A percentile compares a stretch with the other conserved stretches of the same genome.
Evolutionary conservation across 2,329 filamentous ascomycete genomes (phyloP).

Genomic region (Moelleriella libera): DNA sequence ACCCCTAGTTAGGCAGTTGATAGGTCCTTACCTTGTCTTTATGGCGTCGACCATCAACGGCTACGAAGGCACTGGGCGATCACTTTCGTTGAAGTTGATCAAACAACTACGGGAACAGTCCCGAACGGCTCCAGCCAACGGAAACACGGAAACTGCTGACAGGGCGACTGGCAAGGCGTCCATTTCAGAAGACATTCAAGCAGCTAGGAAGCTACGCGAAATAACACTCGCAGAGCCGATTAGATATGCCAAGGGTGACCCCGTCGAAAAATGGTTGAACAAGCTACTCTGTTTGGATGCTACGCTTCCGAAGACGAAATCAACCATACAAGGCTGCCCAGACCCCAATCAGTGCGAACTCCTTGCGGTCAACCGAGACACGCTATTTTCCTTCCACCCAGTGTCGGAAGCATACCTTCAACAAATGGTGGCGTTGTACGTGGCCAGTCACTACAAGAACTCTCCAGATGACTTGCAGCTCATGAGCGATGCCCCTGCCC

Average conservation of each 20-base stretch:
- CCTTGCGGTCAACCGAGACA: constrained; percentile 89
- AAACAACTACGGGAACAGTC: constrained; percentile 94
- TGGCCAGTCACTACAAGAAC: constrained; percentile 97
- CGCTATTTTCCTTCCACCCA: constrained; percentile 93
- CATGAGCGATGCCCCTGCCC: constrained; percentile 94
- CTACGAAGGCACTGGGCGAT: constrained; percentile 92
- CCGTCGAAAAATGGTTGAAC: constrained; percentile 94
- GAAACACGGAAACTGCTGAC: constrained; percentile 57
- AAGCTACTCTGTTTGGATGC: constrained; percentile 86
- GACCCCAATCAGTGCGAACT: constrained; percentile 87
- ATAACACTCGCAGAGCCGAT: constrained; percentile 91
- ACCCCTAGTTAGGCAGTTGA: constrained; percentile 80
- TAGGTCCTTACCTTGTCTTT: constrained; percentile 94
- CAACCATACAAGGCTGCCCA: constrained; percentile 64
- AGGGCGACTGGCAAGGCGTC: constrained; percentile 61
- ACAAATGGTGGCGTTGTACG: constrained; percentile 95
- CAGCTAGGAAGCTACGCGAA: constrained; percentile 73
- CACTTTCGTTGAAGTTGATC: constrained; percentile 88
- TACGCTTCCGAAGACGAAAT: constrained; percentile 65
- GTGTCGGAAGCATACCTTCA: constrained; percentile 95
- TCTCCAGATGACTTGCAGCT: constrained; percentile 95
- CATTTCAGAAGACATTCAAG: constrained; percentile 48
- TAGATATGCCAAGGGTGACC: constrained; percentile 79
- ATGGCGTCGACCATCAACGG: constrained; percentile 99
- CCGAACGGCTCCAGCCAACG: constrained; percentile 40